A percentile compares a stretch with the other conserved stretches of the same genome.
Conservation (phyloP, 352 stramenopile species). For the Globisporangium rhizosaccharum region DNA sequence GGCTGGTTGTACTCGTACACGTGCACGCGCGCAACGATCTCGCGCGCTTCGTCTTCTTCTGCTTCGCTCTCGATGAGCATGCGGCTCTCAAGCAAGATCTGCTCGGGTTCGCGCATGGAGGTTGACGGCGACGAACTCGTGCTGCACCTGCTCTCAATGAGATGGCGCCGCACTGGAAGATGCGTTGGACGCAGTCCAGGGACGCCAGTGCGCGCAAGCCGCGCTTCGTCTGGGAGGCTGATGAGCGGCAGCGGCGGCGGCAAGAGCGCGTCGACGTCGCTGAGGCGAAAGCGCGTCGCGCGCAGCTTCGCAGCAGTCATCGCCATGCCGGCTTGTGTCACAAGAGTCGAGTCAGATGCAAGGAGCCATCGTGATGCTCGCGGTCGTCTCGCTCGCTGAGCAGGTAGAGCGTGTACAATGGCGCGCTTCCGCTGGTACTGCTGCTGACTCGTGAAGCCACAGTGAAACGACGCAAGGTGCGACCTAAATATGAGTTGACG, state of each 20-base stretch:
- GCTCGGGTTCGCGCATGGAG: conserved; percentile 20
- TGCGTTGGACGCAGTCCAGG: conserved; percentile 30
- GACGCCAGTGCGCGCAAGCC: conserved; percentile 33
- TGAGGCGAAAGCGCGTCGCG: conserved; percentile 20
- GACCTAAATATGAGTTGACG: too few species aligned
- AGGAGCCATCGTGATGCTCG: too few species aligned
- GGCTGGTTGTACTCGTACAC: conserved; percentile 79
- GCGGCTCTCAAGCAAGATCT: conserved; percentile 40
- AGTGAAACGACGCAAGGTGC: too few species aligned
- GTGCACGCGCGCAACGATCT: conserved; percentile 25
- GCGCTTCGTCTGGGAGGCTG: conserved; percentile 42
- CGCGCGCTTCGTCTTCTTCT: conserved; percentile 23
- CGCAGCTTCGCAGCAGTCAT: conserved; percentile 17
- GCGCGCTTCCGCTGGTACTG: too few species aligned
- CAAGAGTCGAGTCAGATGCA: too few species aligned
- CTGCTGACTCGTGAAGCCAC: too few species aligned
- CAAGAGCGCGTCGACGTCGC: conserved; percentile 28
- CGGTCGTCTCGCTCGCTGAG: too few species aligned
- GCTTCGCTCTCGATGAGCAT: conserved; percentile 30
- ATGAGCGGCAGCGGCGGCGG: conserved; percentile 59
- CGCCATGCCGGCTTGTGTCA: not conserved
- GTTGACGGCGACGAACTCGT: not conserved
- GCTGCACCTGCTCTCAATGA: conserved; percentile 8
- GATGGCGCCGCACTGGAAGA: conserved; percentile 42
- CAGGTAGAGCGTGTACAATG: too few species aligned